phyloP scores from a whole-genome alignment of 257 asterid species.

The Primulina tabacum region DNA sequence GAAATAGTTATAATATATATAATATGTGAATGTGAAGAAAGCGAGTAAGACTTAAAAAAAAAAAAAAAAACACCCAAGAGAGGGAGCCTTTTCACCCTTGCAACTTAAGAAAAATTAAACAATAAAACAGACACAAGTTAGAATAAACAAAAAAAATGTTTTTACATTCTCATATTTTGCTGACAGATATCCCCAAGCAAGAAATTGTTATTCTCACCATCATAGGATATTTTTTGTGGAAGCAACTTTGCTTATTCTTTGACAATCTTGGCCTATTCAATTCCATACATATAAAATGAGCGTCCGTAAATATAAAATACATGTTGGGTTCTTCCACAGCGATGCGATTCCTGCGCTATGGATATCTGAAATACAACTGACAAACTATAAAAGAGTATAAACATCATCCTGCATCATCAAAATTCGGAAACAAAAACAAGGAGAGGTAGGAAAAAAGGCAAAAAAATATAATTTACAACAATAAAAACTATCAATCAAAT shows the following conservation, averaged over 20 bases:
- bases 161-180: too few relatives aligned
- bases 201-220: too few relatives aligned
- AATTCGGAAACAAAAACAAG: background rate
- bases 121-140: too few relatives aligned
- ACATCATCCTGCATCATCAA: background rate
- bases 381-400: background rate
- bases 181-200: too few relatives aligned
- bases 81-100: too few relatives aligned
- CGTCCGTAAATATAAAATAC: background rate
- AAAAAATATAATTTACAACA: background rate
- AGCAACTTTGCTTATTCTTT: background rate
- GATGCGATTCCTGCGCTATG: background rate
- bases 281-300: background rate
- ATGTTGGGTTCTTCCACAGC: background rate
- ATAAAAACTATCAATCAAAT: background rate
- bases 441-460: background rate
- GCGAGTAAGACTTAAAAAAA: too few relatives aligned
- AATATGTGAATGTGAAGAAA: too few relatives aligned
- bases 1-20: too few relatives aligned
- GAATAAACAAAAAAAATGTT: too few relatives aligned
- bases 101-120: too few relatives aligned
- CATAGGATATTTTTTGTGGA: too few relatives aligned
- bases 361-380: background rate
- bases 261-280: background rate
- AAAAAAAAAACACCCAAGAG: too few relatives aligned